These are phyloP conservation scores for Pseudotsuga menziesii DNA, from an alignment of 75 land plant genomes.

Conservation along the genomic window DNA sequence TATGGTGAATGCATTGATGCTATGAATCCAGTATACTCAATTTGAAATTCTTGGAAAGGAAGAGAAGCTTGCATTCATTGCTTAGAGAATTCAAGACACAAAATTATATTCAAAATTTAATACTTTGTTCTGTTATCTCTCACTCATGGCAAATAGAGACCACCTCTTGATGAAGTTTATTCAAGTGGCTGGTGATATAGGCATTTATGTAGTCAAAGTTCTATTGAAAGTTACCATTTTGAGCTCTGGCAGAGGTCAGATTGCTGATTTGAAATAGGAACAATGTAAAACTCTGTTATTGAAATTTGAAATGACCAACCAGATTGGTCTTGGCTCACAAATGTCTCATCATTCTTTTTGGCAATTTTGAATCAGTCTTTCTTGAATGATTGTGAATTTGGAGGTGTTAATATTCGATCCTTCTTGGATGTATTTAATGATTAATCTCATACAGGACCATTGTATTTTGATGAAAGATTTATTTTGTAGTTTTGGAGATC, in stretches of 20 bases:
- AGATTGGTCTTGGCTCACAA: too few species aligned
- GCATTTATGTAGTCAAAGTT: neutral
- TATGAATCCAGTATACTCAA: neutral
- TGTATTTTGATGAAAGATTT: neutral
- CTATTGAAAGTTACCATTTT: neutral
- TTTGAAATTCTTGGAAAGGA: neutral
- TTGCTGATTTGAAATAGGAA: neutral
- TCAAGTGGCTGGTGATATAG: neutral
- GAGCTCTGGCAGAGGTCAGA: neutral
- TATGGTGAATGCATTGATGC: neutral
- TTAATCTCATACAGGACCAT: neutral
- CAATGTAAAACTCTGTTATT: neutral
- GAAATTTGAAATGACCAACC: neutral
- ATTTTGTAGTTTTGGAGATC: neutral
- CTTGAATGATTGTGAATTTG: neutral
- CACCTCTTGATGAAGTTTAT: neutral
- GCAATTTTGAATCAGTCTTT: neutral
- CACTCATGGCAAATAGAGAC: neutral
- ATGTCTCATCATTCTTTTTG: neutral
- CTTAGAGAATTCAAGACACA: neutral
- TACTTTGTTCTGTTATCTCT: neutral
- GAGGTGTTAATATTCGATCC: neutral
- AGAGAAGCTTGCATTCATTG: neutral
- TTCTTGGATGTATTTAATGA: neutral
- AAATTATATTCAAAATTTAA: neutral